These are phyloP conservation scores for Suhomyces coccinellae DNA, from an alignment of 1,139 yeast species.

Conservation along the genomic window DNA sequence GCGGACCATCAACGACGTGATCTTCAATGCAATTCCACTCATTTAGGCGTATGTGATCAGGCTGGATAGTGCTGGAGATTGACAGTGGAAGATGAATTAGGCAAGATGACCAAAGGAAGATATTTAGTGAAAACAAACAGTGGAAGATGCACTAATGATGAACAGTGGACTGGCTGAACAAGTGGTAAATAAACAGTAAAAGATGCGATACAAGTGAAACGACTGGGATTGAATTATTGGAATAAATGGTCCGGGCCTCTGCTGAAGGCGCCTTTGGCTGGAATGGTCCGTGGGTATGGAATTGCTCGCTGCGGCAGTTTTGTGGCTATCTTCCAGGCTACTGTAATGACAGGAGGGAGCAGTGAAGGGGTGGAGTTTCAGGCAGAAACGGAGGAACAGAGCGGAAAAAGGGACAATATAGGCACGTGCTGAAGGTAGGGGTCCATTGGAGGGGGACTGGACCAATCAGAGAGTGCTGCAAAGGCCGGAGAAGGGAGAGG, in stretches of 20 bases:
- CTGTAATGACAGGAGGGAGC: neutral
- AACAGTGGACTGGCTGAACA: too few species aligned
- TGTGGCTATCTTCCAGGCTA: neutral
- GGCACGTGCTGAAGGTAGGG: too few species aligned
- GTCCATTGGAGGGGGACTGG: too few species aligned
- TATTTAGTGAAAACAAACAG: too few species aligned
- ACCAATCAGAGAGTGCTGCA: too few species aligned
- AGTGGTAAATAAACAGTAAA: too few species aligned
- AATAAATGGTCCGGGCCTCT: too few species aligned
- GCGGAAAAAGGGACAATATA: neutral
- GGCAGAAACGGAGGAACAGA: neutral
- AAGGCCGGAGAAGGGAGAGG: neutral
- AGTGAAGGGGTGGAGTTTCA: neutral
- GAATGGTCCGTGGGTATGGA: neutral
- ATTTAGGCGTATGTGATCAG: conserved; percentile 17
- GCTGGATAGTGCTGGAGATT: too few species aligned
- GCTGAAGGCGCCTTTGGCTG: too few species aligned
- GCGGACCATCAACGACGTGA: conserved; percentile 71
- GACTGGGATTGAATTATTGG: neutral
- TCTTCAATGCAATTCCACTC: conserved; percentile 68
- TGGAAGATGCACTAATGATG: too few species aligned
- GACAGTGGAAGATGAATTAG: too few species aligned
- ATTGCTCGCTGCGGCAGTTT: neutral
- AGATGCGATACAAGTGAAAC: neutral
- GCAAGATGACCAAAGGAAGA: too few species aligned